Evolutionary conservation across 176 grass and related monocot genomes (phyloP).

Genomic region (Zoysia japonica): DNA sequence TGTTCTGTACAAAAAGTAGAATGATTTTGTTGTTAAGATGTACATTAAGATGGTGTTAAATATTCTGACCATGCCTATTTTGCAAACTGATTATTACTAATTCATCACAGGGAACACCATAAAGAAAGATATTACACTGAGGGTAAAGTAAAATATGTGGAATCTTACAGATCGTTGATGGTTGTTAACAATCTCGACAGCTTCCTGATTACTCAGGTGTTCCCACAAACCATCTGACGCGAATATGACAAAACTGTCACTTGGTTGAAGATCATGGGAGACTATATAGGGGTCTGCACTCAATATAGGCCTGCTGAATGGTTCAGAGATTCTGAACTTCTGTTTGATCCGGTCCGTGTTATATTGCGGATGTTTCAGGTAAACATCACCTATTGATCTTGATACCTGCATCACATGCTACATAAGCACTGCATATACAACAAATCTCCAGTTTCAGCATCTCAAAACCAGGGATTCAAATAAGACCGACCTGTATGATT

Average conservation of each 20-base stretch:
- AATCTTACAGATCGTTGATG: constrained; percentile 72
- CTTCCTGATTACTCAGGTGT: constrained; percentile 76
- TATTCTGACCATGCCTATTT: background rate
- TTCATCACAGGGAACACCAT: background rate
- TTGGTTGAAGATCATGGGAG: constrained; percentile 61
- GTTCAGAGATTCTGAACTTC: constrained; percentile 76
- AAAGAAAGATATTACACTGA: background rate
- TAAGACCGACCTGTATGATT: constrained; percentile 74
- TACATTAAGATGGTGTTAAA: background rate
- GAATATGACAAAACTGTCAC: constrained; percentile 82
- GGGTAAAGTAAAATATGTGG: background rate
- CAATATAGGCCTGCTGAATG: constrained; percentile 69
- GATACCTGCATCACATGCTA: constrained; percentile 59
- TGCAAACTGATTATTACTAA: background rate
- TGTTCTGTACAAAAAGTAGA: background rate
- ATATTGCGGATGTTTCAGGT: constrained; percentile 60
- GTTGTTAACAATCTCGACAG: constrained; percentile 78
- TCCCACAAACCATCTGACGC: constrained; percentile 96
- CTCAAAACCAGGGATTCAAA: background rate
- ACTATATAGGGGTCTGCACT: constrained; percentile 65
- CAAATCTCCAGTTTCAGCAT: background rate
- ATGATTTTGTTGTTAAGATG: background rate
- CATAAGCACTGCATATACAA: constrained; percentile 2
- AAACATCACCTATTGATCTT: constrained; percentile 83
- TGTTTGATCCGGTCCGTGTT: constrained; percentile 77